Evolutionary conservation across 1,139 yeast species (phyloP).

Genomic region (Torulaspora globosa): DNA sequence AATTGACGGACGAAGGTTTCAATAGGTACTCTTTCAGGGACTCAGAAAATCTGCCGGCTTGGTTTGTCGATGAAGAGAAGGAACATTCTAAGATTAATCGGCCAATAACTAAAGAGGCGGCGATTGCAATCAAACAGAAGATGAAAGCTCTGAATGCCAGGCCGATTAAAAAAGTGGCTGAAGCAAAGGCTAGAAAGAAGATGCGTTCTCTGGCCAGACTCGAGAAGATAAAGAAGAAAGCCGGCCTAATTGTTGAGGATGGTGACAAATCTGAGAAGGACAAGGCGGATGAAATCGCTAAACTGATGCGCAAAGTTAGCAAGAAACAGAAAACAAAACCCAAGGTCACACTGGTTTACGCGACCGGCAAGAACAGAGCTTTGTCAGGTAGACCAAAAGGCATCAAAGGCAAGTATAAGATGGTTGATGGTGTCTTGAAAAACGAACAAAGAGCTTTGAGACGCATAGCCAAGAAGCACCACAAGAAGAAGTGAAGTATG

Average conservation of each 20-base stretch:
- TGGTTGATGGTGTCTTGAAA: constrained; percentile 98
- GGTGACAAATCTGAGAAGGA: constrained; percentile 83
- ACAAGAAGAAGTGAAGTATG: constrained; percentile 38
- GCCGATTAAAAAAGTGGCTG: constrained; percentile 95
- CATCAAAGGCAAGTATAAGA: constrained; percentile 93
- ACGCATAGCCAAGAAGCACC: constrained; percentile 82
- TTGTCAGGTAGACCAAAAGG: constrained; percentile 95
- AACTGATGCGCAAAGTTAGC: constrained; percentile 75
- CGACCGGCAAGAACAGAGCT: constrained; percentile 82
- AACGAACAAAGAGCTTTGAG: constrained; percentile 92
- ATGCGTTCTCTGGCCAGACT: constrained; percentile 85
- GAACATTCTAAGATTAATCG: constrained; percentile 78
- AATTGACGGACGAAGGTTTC: constrained; percentile 84
- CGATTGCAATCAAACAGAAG: constrained; percentile 84
- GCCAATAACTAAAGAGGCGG: constrained; percentile 97
- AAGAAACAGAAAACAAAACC: constrained; percentile 76
- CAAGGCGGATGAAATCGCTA: constrained; percentile 87
- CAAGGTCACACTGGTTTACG: constrained; percentile 82
- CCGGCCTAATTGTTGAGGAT: constrained; percentile 87
- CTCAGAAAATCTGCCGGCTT: constrained; percentile 82
- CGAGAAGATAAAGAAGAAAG: constrained; percentile 90
- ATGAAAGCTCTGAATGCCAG: constrained; percentile 89
- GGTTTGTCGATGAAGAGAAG: constrained; percentile 93
- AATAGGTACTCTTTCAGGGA: constrained; percentile 91
- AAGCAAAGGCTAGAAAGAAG: constrained; percentile 95